Percentiles rank a stretch among this genome's conserved stretches.
Evolutionary conservation across 495 filamentous ascomycete genomes (phyloP).

Genomic region (Tetracladium setigerum): DNA sequence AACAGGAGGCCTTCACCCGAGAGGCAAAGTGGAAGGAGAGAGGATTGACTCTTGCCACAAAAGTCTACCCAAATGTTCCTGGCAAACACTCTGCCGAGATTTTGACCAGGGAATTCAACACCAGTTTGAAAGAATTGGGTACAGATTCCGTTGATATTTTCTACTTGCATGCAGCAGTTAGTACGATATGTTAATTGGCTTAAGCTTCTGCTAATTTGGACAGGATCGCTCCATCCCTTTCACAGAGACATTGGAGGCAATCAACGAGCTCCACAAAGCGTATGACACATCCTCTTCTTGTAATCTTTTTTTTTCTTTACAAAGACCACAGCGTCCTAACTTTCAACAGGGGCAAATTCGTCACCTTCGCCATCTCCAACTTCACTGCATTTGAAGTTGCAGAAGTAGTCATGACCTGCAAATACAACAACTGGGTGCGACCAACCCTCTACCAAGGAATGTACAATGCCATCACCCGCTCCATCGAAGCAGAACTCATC

Average conservation of each 20-base stretch:
- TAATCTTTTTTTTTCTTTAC: neutral
- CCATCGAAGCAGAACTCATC: conserved; percentile 74
- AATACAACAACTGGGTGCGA: conserved; percentile 65
- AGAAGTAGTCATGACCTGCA: conserved; percentile 77
- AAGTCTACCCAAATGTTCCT: conserved; percentile 39
- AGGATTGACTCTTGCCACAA: conserved; percentile 80
- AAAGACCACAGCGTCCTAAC: neutral
- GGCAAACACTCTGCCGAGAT: conserved; percentile 16
- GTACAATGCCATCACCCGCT: conserved; percentile 69
- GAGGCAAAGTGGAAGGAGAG: conserved; percentile 73
- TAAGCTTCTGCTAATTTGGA: conserved; percentile 1
- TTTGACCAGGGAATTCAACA: conserved; percentile 35
- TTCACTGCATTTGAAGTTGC: conserved; percentile 88
- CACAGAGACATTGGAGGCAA: conserved; percentile 66
- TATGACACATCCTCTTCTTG: neutral
- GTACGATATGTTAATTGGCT: conserved; percentile 6
- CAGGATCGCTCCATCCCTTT: conserved; percentile 68
- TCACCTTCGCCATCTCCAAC: conserved; percentile 73
- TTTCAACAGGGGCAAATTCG: conserved; percentile 62
- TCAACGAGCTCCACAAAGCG: conserved; percentile 75
- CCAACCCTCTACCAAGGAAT: conserved; percentile 64
- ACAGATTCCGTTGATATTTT: conserved; percentile 78
- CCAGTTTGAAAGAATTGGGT: conserved; percentile 61
- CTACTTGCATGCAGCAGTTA: conserved; percentile 70
- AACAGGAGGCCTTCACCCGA: conserved; percentile 77